Percentiles rank a stretch among this genome's conserved stretches.
Evolutionary conservation across 257 asterid species (phyloP).

Genomic region (Solanum piurae): DNA sequence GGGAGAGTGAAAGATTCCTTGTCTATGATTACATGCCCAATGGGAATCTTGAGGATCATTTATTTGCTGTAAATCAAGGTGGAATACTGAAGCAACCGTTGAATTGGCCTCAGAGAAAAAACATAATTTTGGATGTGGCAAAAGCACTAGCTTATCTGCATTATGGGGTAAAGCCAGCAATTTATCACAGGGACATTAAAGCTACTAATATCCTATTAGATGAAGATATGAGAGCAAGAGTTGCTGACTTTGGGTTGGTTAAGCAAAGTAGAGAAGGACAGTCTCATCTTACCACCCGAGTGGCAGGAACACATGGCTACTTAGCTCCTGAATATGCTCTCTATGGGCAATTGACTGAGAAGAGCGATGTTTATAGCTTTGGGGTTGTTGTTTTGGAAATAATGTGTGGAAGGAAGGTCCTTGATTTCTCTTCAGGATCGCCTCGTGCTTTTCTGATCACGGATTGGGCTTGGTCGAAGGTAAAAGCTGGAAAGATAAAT

Average conservation of each 20-base stretch:
- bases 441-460: constrained; percentile 49
- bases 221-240: constrained; percentile 75
- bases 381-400: constrained; percentile 86
- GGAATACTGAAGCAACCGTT: constrained; percentile 16
- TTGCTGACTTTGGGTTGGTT: constrained; percentile 86
- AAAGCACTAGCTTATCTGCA: constrained; percentile 66
- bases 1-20: constrained; percentile 56
- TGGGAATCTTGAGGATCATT: constrained; percentile 79
- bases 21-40: constrained; percentile 83
- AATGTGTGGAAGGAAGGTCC: constrained; percentile 89
- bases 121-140: constrained; percentile 75
- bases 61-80: constrained; percentile 20
- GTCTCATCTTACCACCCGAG: constrained; percentile 82
- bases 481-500: constrained; percentile 52
- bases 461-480: constrained; percentile 88
- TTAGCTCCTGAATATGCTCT: constrained; percentile 91
- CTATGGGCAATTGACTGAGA: constrained; percentile 81
- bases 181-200: constrained; percentile 77
- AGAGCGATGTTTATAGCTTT: constrained; percentile 87
- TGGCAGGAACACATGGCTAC: constrained; percentile 93
- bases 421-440: constrained; percentile 50
- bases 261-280: constrained; percentile 66
- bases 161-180: constrained; percentile 77
- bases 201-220: constrained; percentile 80
- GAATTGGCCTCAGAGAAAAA: constrained; percentile 79